phyloP scores from a whole-genome alignment of 139 green algal species.

The Spirogloea muscicola region DNA sequence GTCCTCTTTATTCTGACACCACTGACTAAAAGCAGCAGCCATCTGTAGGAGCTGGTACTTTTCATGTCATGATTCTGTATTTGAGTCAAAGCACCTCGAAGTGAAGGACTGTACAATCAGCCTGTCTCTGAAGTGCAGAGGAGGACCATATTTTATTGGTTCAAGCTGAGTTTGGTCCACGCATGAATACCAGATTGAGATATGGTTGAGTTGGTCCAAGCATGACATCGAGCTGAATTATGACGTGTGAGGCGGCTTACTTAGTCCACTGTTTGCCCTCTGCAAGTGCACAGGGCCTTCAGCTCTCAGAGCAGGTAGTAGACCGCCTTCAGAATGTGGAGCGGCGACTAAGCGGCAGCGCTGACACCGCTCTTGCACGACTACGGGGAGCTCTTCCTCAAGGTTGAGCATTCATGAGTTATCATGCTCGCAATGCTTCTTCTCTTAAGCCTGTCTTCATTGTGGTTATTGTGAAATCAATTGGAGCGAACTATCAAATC shows the following conservation, averaged over 20 bases:
- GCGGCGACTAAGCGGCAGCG: constrained; percentile 12
- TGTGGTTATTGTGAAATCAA: too few species aligned
- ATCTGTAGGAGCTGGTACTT: too few species aligned
- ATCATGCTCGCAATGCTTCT: neutral
- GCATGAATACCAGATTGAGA: neutral
- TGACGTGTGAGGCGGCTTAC: neutral
- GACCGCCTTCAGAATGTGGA: constrained; percentile 30
- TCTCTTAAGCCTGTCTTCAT: neutral
- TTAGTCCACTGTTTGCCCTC: neutral
- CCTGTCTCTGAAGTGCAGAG: too few species aligned
- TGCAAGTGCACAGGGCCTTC: constrained; percentile 48
- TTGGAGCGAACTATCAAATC: neutral
- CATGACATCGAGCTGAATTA: neutral
- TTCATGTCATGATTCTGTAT: too few species aligned
- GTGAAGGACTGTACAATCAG: too few species aligned
- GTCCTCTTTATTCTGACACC: too few species aligned
- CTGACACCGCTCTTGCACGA: neutral
- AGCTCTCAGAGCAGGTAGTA: constrained; percentile 53
- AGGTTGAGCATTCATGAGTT: constrained; percentile 1
- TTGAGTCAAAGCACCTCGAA: too few species aligned
- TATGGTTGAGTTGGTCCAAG: neutral
- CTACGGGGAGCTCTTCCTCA: constrained; percentile 20
- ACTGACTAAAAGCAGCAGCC: too few species aligned
- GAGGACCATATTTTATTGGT: too few species aligned
- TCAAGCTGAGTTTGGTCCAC: neutral